A percentile compares a stretch with the other conserved stretches of the same genome.
Evolutionary conservation across 2,329 filamentous ascomycete genomes (phyloP).

Genomic region (Hypoxylon rubiginosum): DNA sequence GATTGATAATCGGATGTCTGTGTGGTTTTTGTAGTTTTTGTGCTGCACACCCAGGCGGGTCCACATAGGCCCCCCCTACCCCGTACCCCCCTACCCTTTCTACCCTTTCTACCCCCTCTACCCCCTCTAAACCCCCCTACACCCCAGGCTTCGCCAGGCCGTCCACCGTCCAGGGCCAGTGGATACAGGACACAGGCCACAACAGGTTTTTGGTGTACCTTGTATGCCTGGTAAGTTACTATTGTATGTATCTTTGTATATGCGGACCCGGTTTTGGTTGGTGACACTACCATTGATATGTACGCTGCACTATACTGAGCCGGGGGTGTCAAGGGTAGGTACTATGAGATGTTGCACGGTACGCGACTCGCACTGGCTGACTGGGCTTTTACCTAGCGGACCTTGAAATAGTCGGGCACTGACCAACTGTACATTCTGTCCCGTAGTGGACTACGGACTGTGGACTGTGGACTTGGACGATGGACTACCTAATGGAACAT

Average conservation of each 20-base stretch:
- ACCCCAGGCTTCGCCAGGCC: background rate
- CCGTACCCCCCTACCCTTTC: background rate
- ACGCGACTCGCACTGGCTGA: conserved; percentile 32
- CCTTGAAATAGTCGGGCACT: conserved; percentile 22
- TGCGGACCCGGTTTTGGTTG: conserved; percentile 4
- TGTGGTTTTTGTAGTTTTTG: conserved; percentile 17
- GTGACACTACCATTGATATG: conserved; percentile 20
- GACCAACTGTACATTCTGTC: conserved; percentile 24
- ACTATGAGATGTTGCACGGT: conserved; percentile 27
- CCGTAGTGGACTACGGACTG: background rate
- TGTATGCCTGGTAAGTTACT: conserved; percentile 12
- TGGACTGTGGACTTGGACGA: background rate
- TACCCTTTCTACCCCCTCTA: too few species aligned
- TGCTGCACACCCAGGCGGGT: conserved; percentile 27
- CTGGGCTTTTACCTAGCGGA: too few species aligned
- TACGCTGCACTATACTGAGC: conserved; percentile 7
- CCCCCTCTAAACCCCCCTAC: too few species aligned
- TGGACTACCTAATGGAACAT: too few species aligned
- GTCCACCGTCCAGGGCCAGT: background rate
- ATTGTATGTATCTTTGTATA: background rate
- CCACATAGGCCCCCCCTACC: background rate
- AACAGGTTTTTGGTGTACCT: conserved; percentile 22
- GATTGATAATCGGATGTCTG: conserved; percentile 43
- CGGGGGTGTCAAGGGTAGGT: conserved; percentile 10
- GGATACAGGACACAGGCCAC: background rate